Evolutionary conservation across 176 grass and related monocot species (phyloP), one percentile per base, ranked within the genome.

Genomic region (Ananas comosus): DNA sequence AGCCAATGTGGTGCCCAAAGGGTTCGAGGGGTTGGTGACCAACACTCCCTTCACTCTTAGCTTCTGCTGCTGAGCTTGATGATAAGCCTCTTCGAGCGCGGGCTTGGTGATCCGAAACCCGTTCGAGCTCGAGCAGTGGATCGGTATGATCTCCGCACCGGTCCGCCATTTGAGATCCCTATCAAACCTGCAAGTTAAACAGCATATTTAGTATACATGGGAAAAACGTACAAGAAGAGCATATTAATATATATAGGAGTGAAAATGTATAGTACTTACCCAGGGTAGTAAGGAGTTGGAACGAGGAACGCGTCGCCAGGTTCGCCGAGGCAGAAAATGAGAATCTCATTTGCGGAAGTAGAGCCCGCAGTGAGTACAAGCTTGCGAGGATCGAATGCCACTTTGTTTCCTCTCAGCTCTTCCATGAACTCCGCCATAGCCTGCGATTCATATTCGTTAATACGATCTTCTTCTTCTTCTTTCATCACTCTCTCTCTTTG

Each of bases 91-190:
- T 68, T 92, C 84, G 51, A 97, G 83, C 21, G 83, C 86, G 53
- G 22, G 51, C 56, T 83, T 83, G 8, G 86, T 97, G 80, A 97
- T 71, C 3, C 80, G 76, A 79, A 97, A 97, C 14, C 78, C 78
- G 19, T 83, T 79, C 25, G 64, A 70, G 65, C 89, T 92, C 19
- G 74, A 77, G 77, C 93, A 97, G 78, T 79, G 89, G 79, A 97
- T 85, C 33, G 86, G 89, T 0, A 90, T 79, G 79, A 97, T 97
- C 84, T 92, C 86, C 0, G 80, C 89, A 22, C 86, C 93, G 57
- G 93, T 97, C 72, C 93, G 79, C 93, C 93, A 97, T 83, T 97
- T 97, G 24, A 97, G 89, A 63, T 97, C 93, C 3, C 93, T 80
- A 64, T 97, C 93, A 63, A 97, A 97, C n/a, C 93, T 97, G 86